Conservation (phyloP, 169 alveolate species). For the Cryptosporidium ryanae region DNA sequence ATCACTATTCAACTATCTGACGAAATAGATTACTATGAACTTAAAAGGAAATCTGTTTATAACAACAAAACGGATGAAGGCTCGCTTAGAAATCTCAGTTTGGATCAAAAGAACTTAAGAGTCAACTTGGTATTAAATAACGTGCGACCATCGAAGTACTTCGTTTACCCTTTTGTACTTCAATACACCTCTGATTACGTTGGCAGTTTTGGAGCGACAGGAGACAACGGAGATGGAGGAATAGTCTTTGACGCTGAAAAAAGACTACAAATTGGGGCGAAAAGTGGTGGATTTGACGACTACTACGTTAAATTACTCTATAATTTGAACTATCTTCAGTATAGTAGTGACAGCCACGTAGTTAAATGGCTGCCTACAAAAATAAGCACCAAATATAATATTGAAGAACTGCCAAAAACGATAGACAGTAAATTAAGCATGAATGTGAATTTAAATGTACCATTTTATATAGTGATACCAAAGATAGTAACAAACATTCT, state of each 20-base stretch:
- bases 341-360: neutral
- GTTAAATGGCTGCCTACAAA: slow-evolving; percentile 43
- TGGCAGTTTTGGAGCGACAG: slow-evolving; percentile 1
- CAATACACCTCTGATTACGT: slow-evolving; percentile 9
- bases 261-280: neutral
- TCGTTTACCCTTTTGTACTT: slow-evolving; percentile 34
- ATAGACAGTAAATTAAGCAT: slow-evolving; percentile 21
- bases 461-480: slow-evolving; percentile 69
- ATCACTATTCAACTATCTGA: neutral
- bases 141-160: slow-evolving; percentile 35
- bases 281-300: neutral
- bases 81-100: neutral
- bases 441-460: slow-evolving; percentile 28
- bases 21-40: neutral
- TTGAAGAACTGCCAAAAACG: slow-evolving; percentile 31
- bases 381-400: slow-evolving; percentile 1
- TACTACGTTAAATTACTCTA: slow-evolving; percentile 20
- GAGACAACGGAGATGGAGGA: neutral
- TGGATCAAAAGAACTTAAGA: slow-evolving; percentile 31
- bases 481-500: slow-evolving; percentile 31
- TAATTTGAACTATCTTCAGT: slow-evolving; percentile 30
- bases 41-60: neutral
- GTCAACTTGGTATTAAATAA: slow-evolving; percentile 23
- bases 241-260: too few species aligned
- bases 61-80: neutral